Conservation (phyloP, 176 grass and related monocot species). For the Eleusine indica region DNA sequence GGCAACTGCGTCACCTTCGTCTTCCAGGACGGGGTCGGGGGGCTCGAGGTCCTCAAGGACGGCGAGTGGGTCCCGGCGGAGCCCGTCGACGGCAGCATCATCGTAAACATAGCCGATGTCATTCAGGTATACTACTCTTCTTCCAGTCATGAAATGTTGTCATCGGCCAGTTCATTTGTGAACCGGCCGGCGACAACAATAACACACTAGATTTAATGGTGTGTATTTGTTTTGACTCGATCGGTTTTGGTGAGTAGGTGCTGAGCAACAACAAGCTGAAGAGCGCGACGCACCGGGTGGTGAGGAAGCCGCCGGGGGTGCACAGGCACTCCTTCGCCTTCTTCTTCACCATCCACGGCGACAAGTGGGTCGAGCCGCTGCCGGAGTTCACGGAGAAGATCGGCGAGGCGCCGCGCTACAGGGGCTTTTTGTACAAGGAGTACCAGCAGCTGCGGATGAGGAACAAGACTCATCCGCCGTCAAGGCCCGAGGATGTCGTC, state of each 20-base stretch:
- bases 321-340: conserved; percentile 45
- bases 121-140: not conserved
- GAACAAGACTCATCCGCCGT: conserved; percentile 48
- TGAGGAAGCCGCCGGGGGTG: conserved; percentile 23
- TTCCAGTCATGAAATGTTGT: too few relatives aligned
- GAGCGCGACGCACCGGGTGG: conserved; percentile 50
- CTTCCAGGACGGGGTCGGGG: conserved; percentile 38
- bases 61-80: conserved; percentile 35
- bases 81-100: conserved; percentile 34
- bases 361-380: conserved; percentile 51
- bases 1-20: conserved; percentile 36
- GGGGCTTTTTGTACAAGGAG: conserved; percentile 33
- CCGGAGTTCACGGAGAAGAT: conserved; percentile 37
- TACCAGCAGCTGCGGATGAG: conserved; percentile 40
- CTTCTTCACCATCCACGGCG: conserved; percentile 39
- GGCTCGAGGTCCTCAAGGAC: conserved; percentile 47
- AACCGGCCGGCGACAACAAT: too few relatives aligned
- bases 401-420: conserved; percentile 36
- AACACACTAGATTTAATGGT: too few relatives aligned
- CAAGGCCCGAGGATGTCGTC: conserved; percentile 30
- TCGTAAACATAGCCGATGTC: conserved; percentile 37
- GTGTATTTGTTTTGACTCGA: too few relatives aligned
- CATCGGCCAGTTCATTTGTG: too few relatives aligned
- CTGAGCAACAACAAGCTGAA: too few relatives aligned
- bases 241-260: too few relatives aligned